phyloP scores from a whole-genome alignment of 1,284 basidiomycete species.

The Apiotrichum mycotoxinovorans region DNA sequence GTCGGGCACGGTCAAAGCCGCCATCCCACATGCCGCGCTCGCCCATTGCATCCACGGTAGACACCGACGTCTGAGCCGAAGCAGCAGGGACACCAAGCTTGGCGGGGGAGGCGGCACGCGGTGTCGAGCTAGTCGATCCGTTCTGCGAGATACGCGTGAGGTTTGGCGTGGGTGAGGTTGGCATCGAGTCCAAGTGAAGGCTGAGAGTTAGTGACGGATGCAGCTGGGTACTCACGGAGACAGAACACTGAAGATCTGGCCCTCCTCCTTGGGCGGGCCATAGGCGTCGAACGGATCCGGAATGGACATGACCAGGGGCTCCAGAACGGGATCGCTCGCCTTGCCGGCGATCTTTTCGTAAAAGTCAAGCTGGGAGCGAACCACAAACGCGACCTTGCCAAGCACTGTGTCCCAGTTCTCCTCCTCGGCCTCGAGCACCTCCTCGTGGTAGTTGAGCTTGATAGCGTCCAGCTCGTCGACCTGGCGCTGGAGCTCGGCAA shows the following conservation, averaged over 20 bases:
- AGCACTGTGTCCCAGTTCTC: slow-evolving; percentile 85
- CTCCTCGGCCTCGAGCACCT: slow-evolving; percentile 88
- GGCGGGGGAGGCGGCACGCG: slow-evolving; percentile 20
- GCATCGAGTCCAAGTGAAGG: slow-evolving; percentile 32
- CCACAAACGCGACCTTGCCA: slow-evolving; percentile 60
- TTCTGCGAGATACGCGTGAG: slow-evolving; percentile 31
- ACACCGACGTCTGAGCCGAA: slow-evolving; percentile 12
- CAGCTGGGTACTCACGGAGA: slow-evolving; percentile 63
- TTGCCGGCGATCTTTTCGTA: slow-evolving; percentile 57
- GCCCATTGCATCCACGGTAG: slow-evolving; percentile 26
- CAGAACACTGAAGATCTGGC: slow-evolving; percentile 88
- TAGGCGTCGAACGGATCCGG: slow-evolving; percentile 93
- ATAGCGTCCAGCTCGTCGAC: slow-evolving; percentile 56
- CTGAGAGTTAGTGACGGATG: slow-evolving; percentile 7
- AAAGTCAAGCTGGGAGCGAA: slow-evolving; percentile 49
- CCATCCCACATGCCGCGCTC: slow-evolving; percentile 27
- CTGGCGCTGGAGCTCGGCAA: slow-evolving; percentile 76
- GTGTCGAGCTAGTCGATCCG: slow-evolving; percentile 15
- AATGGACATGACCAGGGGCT: slow-evolving; percentile 80
- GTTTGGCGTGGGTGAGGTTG: slow-evolving; percentile 36
- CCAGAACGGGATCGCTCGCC: slow-evolving; percentile 84
- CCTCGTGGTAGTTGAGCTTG: slow-evolving; percentile 54
- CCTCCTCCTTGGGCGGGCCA: slow-evolving; percentile 78
- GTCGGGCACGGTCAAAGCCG: slow-evolving; percentile 24
- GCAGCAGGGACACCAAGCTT: slow-evolving; percentile 14